Evolutionary conservation across 371 early-diverging fungal genomes (phyloP), one percentile per base, ranked within the genome.

Genomic region (Rhizopus arrhizus): DNA sequence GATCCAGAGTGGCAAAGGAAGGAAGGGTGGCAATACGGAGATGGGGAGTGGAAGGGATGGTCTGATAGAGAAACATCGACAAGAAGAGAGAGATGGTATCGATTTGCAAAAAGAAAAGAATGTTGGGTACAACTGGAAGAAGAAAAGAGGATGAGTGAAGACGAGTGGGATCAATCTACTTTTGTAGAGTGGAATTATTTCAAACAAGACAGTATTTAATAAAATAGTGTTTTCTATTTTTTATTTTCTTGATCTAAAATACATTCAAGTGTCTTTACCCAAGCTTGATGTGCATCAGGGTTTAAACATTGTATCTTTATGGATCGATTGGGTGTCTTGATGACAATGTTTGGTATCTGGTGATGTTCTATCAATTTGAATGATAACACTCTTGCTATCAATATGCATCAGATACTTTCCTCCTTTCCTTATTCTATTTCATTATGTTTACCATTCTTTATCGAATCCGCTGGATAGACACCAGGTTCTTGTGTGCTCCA

Each of bases 401-500:
- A 32, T 28, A 22, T 11, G 34, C 22, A 22, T 22, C 6, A 2
- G 9, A 43, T 5, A 9, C 13, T n/a, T 16, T 22, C 2, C 34
- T 43, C 8, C 43, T 5, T 22, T 2, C 13, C 4, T 11, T 11
- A 52, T 15, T 12, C 4, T 15, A n/a, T 15, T 10, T 2, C 0
- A 12, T 41, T 22, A 22, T 22, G 22, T 2, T 65, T 74, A 73
- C 80, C 75, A 65, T 74, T 78, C 64, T 80, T 82, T 73, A n/a
- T 53, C 61, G 49, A 70, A 56, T 41, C 72, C 70, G 34, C 56
- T 55, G 12, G 64, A 49, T 72, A 70, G 7, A 63, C 56, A 7
- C 83, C 84, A 12, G 90, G 90, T 38, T 85, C 85, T 54, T 76
- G 74, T 52, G 72, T 75, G 68, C 85, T 83, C 91, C 91, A 91